phyloP scores from a whole-genome alignment of 352 stramenopile genomes.

The Globisporangium nodosum region DNA sequence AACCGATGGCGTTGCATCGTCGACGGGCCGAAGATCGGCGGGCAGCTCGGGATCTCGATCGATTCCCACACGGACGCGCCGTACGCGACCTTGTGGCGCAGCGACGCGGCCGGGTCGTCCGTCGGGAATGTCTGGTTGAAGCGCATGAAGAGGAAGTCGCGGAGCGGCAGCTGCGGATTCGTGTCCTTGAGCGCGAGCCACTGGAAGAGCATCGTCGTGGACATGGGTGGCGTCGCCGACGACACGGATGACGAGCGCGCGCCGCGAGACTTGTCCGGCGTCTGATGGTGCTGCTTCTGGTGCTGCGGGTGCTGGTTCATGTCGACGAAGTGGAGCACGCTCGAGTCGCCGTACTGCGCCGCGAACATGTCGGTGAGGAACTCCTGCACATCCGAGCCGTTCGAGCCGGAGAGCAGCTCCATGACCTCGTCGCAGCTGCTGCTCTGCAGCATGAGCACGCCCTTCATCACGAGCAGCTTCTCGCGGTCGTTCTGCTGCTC shows the following conservation, averaged over 20 bases:
- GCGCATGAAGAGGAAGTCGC: slow-evolving; percentile 79
- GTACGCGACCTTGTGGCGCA: slow-evolving; percentile 20
- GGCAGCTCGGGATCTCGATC: slow-evolving; percentile 46
- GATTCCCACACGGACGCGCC: slow-evolving; percentile 67
- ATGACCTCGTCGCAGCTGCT: slow-evolving; percentile 69
- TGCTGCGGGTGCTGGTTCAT: slow-evolving; percentile 13
- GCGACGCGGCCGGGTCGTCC: slow-evolving; percentile 25
- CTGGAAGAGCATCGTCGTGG: slow-evolving; percentile 41
- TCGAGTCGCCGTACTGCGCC: slow-evolving; percentile 45
- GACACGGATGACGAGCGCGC: slow-evolving; percentile 3
- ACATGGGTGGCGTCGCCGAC: slow-evolving; percentile 12
- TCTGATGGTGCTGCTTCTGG: not conserved
- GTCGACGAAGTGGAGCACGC: slow-evolving; percentile 48
- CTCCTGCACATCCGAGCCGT: slow-evolving; percentile 33
- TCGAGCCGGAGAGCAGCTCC: slow-evolving; percentile 45
- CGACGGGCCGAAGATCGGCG: slow-evolving; percentile 39
- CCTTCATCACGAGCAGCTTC: slow-evolving; percentile 64
- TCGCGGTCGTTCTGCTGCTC: slow-evolving; percentile 50
- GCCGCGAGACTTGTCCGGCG: not conserved
- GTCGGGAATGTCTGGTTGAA: slow-evolving; percentile 58
- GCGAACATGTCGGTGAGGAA: slow-evolving; percentile 57
- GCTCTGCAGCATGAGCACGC: slow-evolving; percentile 57
- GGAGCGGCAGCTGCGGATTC: slow-evolving; percentile 40
- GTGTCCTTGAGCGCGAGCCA: slow-evolving; percentile 71
- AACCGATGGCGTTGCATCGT: slow-evolving; percentile 42